These are phyloP conservation scores for Pythium volutum DNA, from an alignment of 352 stramenopile genomes.

Conservation along the genomic window DNA sequence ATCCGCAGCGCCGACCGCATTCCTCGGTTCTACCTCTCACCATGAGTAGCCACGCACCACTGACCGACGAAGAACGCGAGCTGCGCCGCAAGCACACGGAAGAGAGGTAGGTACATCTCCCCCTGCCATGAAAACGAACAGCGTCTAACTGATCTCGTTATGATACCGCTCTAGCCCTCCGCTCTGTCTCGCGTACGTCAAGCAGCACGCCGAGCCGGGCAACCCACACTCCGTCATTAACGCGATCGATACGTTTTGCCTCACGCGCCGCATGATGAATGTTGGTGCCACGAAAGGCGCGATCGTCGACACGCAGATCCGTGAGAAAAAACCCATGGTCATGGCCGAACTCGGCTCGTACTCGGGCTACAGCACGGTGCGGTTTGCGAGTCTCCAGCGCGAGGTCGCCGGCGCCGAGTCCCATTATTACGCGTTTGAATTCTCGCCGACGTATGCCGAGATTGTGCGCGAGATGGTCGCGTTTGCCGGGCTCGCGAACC, in stretches of 20 bases:
- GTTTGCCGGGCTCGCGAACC: conserved; percentile 38
- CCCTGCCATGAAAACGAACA: too few species aligned
- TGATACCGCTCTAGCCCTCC: conserved; percentile 6
- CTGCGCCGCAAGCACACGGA: conserved; percentile 13
- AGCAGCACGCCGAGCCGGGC: conserved; percentile 29
- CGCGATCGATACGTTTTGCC: conserved; percentile 33
- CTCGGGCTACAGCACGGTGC: conserved; percentile 44
- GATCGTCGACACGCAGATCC: conserved; percentile 39
- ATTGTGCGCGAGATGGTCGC: conserved; percentile 44
- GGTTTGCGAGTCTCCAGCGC: conserved; percentile 40
- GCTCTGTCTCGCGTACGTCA: conserved; percentile 32
- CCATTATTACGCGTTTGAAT: conserved; percentile 54
- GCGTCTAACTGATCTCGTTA: too few species aligned
- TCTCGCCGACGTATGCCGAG: conserved; percentile 37
- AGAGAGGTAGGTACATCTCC: not conserved
- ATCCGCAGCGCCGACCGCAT: not conserved
- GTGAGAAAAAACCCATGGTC: conserved; percentile 28
- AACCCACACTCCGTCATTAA: conserved; percentile 33
- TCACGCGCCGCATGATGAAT: conserved; percentile 39
- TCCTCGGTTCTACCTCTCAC: not conserved
- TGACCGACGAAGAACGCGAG: conserved; percentile 7
- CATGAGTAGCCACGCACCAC: conserved; percentile 7
- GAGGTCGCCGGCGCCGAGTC: conserved; percentile 28
- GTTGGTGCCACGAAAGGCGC: conserved; percentile 26
- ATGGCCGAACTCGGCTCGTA: conserved; percentile 47